Evolutionary conservation across 192 early-diverging fungal species (phyloP), one percentile per base, ranked within the genome.

Genomic region (Coemansia erecta): DNA sequence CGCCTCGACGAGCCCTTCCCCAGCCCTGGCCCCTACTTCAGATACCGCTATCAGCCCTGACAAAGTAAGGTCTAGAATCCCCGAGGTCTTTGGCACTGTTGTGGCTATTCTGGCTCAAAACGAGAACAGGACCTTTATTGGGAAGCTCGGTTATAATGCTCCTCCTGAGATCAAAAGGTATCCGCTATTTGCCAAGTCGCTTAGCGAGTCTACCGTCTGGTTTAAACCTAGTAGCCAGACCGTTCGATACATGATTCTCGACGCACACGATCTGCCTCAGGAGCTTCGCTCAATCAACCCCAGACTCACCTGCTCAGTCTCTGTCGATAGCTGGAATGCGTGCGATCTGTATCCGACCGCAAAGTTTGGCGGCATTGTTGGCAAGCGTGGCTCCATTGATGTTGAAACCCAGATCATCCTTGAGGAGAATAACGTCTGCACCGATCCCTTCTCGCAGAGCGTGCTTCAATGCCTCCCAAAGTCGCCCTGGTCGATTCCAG

Each of bases 361-460:
- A 13, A 28, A 8, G 1, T 68, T 64, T 63, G 46, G 62, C 51
- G 61, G 37, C 12, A 83, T 81, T 47, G 60, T 98, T 40, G 96
- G 94, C 47, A 68, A 81, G 11, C 87, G 94, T 43, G 89, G 87
- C 13, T 75, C 90, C 17, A 78, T 97, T 39, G 81, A 86, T 14
- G 80, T 86, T 39, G 92, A 96, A 63, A 92, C 91, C 1, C 82
- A 84, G 63, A 88, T 92, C 0, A 75, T 97, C 11, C 77, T 95
- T n/a, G 86, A 85, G 14, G 92, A 94, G 43, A 88, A 90, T 63
- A 88, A 88, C 53, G 87, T 97, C 21, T 70, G 78, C 21, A 82
- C 85, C 17, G 85, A 83, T 2, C 73, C 82, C 17, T 96, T 97
- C 60, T 60, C 84, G 23, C 85, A 93, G 1, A 80, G 72, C 41